Percentiles rank a stretch among this genome's conserved stretches.
Conservation (phyloP, 345 rosid genomes). For the Eucalyptus polybractea region DNA sequence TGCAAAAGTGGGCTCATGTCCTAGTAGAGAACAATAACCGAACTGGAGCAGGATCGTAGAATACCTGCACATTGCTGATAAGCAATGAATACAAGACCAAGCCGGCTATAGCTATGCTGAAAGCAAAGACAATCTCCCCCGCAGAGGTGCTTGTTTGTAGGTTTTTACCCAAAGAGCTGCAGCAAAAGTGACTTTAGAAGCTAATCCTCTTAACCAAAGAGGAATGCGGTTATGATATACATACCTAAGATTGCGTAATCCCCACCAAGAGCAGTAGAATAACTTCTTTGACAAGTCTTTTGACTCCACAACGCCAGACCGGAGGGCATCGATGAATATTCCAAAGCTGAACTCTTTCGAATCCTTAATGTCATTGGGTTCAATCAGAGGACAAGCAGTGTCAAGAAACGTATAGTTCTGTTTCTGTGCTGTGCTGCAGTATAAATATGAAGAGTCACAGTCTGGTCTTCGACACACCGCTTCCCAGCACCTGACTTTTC, state of each 20-base stretch:
- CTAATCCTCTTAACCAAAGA: too few relatives aligned
- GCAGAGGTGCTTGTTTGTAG: too few relatives aligned
- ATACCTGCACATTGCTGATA: too few relatives aligned
- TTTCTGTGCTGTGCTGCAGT: conserved; percentile 1
- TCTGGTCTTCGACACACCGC: not conserved
- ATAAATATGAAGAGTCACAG: not conserved
- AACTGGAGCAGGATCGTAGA: too few relatives aligned
- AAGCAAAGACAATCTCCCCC: too few relatives aligned
- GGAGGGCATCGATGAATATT: conserved; percentile 53
- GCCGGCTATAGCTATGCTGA: too few relatives aligned
- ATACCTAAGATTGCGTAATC: conserved; percentile 76
- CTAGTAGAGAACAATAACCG: too few relatives aligned
- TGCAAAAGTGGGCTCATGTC: too few relatives aligned
- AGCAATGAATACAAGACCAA: too few relatives aligned
- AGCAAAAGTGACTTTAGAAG: too few relatives aligned
- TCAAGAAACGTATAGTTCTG: not conserved
- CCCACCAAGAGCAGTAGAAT: conserved; percentile 95
- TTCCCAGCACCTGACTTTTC: conserved; percentile 50
- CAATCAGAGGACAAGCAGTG: conserved; percentile 16
- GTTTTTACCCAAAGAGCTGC: too few relatives aligned
- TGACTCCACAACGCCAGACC: conserved; percentile 27
- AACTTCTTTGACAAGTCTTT: conserved; percentile 41
- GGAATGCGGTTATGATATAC: not conserved
- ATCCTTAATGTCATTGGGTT: conserved; percentile 9
- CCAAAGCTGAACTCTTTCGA: conserved; percentile 51